A percentile compares a stretch with the other conserved stretches of the same genome.
These are phyloP conservation scores for Microsporum ferrugineum DNA, from an alignment of 2,329 filamentous ascomycete species.

Conservation along the genomic window DNA sequence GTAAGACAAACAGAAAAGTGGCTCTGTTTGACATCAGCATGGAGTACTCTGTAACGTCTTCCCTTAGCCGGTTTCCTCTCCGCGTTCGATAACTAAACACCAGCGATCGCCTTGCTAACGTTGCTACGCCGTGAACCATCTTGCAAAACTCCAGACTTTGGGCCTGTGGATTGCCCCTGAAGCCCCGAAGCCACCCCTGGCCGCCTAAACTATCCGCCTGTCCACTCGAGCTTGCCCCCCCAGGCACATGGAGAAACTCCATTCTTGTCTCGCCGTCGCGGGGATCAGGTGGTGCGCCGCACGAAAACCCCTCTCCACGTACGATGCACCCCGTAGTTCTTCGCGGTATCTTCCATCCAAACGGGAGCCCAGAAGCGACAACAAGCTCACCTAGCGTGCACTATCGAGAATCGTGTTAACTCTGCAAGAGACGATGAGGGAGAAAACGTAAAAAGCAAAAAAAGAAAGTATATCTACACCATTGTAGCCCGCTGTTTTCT, in stretches of 20 bases:
- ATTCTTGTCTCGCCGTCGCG: neutral
- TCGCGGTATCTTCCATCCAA: neutral
- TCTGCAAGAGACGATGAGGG: neutral
- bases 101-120: neutral
- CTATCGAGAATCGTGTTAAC: neutral
- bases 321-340: neutral
- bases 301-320: neutral
- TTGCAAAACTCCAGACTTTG: too few relatives aligned
- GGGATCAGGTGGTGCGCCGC: neutral
- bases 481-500: neutral
- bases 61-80: neutral
- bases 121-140: neutral
- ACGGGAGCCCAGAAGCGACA: neutral
- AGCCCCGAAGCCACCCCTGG: neutral
- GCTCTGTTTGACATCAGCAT: neutral
- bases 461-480: neutral
- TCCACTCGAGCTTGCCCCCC: neutral
- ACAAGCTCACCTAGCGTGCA: neutral
- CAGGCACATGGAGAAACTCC: constrained; percentile 1
- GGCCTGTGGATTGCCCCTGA: neutral
- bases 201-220: neutral
- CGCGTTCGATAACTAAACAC: neutral
- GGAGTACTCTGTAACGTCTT: neutral
- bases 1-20: neutral
- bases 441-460: neutral